Base-by-base conservation (phyloP, 352 stramenopile species). In the Globisporangium recalcitrans region DNA sequence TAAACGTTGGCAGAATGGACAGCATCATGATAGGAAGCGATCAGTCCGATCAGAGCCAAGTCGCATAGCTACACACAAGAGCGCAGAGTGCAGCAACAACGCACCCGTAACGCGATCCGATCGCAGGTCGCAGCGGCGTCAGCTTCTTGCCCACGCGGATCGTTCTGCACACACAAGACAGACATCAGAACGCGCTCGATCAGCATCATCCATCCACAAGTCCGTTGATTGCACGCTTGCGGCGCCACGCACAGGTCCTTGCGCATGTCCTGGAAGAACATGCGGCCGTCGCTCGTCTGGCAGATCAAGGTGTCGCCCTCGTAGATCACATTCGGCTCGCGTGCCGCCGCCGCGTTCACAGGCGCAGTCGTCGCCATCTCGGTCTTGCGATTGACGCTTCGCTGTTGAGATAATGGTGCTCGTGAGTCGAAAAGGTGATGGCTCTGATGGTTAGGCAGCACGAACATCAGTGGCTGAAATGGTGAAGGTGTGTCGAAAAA, bases 271-370 rank as follows among this genome's bases (percentile, higher is more conserved):
- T 92, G 82, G 68, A 95, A 95, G 74, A 95, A 95, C 70, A 92
- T 84, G 34, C 85, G 80, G 9, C 80, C 83, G 32, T 95, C 85
- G 59, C 83, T 93, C 9, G 83, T 93, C 68, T 95, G 77, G 63
- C 85, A 95, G 65, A 95, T 91, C 21, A 95, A 83, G 1, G 85
- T 93, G 69, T 95, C 85, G 60, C 83, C 83, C 51, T 93, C 85
- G 71, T 91, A 87, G 61, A 95, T 95, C 62, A 90, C 69, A 58
- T 92, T 90, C 36, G 77, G 70, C 56, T 78, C 54, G 57, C 80
- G 80, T 62, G 52, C 24, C 19, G 64, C 49, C 24, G 14, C 63
- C 32, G 48, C 31, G 26, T 26, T 44, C 10, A 27, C 52, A 58
- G 24, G n/a, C 1, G 24, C 16, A 21, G 52, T 42, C 52, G 57